Evolutionary conservation across 495 filamentous ascomycete genomes (phyloP).

Genomic region (Thermothielavioides terrestris): DNA sequence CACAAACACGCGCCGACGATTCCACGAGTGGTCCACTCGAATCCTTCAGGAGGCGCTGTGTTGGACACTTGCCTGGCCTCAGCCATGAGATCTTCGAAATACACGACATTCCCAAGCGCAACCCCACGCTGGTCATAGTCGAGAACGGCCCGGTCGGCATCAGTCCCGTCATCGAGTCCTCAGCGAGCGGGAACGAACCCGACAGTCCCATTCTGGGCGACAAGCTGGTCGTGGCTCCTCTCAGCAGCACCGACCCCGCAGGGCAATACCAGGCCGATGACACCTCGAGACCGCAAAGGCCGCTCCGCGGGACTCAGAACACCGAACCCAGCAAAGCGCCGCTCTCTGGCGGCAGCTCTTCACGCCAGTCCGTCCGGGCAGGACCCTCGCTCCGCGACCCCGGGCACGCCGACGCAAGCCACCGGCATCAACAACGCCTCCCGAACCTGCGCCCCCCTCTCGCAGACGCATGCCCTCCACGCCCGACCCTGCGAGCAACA

Average conservation of each 20-base stretch:
- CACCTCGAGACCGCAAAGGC: too few species aligned
- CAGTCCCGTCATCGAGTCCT: not conserved
- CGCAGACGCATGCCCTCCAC: too few species aligned
- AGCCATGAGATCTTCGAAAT: not conserved
- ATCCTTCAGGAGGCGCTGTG: not conserved
- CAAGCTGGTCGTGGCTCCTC: not conserved
- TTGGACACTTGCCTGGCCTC: not conserved
- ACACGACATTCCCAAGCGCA: not conserved
- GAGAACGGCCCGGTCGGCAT: not conserved
- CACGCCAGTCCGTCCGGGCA: too few species aligned
- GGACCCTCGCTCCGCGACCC: too few species aligned
- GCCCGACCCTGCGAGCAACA: too few species aligned
- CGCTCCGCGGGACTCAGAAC: too few species aligned
- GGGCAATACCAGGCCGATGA: too few species aligned
- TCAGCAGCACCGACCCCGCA: not conserved
- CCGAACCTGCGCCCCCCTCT: too few species aligned
- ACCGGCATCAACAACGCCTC: too few species aligned
- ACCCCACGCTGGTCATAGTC: not conserved
- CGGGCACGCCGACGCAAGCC: too few species aligned
- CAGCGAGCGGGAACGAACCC: not conserved
- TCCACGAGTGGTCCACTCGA: not conserved
- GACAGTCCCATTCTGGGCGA: not conserved
- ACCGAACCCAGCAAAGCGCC: too few species aligned
- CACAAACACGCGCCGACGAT: not conserved
- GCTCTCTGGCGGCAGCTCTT: too few species aligned